Base-by-base conservation (phyloP, 306 rosid genomes). In the Hippophae rhamnoides region DNA sequence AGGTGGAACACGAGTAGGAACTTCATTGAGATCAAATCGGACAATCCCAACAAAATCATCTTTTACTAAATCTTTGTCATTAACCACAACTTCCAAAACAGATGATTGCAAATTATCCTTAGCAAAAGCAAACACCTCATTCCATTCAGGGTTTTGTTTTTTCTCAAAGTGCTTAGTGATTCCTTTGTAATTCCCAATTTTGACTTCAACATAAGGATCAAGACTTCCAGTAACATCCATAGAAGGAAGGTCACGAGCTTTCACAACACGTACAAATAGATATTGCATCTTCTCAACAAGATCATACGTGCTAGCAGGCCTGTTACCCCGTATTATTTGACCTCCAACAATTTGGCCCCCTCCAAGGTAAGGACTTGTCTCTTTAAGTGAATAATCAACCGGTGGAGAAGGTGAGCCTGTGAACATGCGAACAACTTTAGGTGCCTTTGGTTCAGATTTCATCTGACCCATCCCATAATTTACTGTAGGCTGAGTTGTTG, bases 151-250 rank as follows among this genome's bases (percentile, higher is more conserved):
- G 50, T 56, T 75, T 52, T 82, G 77, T 38, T 77, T 86, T 69
- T 87, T 88, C 81, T 79, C 93, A 50, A 65, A 83, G 68, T 86
- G 79, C 49, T 55, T 68, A 18, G 99, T 93, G 1, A 0, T 58
- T 65, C 99, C 99, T 72, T 46, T 84, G 81, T 54, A 93, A 78
- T 93, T 93, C 60, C 99, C 99, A 41, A 93, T 23, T 82, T 52
- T 86, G 1, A 93, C 97, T 62, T 73, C 82, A 52, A 93, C 99
- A 72, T 78, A 93, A 10, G 99, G 99, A 57, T 93, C 99, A 61
- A 93, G 89, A 51, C 95, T 69, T 38, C 99, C 99, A 0, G 96
- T 85, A 3, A 88, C 8, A 74, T 93, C 97, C 88, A 55, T 93
- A 2, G 62, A 9, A 5, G 96, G 96, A 75, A 93, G 97, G 54